phyloP scores from a whole-genome alignment of 441 rosid species.

The Erodium texanum region DNA sequence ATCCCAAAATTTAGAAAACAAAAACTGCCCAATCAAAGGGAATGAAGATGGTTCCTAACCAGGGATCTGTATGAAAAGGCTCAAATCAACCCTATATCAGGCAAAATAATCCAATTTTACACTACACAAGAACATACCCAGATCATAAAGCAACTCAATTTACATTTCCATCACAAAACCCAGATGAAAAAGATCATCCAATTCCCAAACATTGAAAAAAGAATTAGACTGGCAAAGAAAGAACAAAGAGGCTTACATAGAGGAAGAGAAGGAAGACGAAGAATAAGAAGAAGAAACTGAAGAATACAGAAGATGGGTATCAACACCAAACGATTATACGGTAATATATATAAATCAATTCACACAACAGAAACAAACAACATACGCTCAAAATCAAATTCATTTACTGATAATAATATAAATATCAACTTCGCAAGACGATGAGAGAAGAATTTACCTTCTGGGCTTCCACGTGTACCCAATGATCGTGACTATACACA shows the following conservation, averaged over 20 bases:
- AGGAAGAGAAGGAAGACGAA: background rate
- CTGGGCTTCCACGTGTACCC: constrained; percentile 50
- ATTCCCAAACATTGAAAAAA: background rate
- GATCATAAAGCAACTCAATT: constrained; percentile 21
- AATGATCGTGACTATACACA: constrained; percentile 40
- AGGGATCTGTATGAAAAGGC: constrained; percentile 14
- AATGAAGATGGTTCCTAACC: constrained; percentile 11
- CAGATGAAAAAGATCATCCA: constrained; percentile 8
- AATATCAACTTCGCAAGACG: constrained; percentile 19
- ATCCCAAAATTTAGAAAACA: constrained; percentile 9
- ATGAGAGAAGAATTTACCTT: constrained; percentile 32
- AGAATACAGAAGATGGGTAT: constrained; percentile 29
- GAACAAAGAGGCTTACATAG: too few relatives aligned
- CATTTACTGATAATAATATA: constrained; percentile 10
- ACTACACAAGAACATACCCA: constrained; percentile 20
- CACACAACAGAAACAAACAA: constrained; percentile 1
- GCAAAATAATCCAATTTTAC: constrained; percentile 10
- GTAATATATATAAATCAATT: background rate
- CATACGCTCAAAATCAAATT: constrained; percentile 10
- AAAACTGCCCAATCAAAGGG: constrained; percentile 16
- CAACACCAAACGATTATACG: constrained; percentile 25
- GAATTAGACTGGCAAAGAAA: too few relatives aligned
- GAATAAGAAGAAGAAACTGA: constrained; percentile 24
- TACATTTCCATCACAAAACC: constrained; percentile 19
- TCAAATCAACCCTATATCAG: constrained; percentile 10